phyloP scores from a whole-genome alignment of 1,284 basidiomycete species.

The Boletus holoroseus region DNA sequence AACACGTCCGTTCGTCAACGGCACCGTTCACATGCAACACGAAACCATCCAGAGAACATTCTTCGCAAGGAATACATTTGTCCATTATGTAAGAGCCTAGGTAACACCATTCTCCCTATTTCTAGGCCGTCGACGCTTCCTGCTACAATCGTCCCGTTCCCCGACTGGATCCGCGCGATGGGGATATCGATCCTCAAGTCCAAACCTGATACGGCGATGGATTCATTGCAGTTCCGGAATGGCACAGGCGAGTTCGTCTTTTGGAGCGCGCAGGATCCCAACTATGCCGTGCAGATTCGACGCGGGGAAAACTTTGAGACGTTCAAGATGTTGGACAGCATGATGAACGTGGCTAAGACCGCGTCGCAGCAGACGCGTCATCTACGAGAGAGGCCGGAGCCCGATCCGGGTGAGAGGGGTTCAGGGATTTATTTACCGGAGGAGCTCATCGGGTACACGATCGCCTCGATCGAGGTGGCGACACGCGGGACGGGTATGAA shows the following conservation, averaged over 20 bases:
- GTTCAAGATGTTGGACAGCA: constrained; percentile 72
- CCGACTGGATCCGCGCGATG: constrained; percentile 77
- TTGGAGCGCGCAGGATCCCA: constrained; percentile 74
- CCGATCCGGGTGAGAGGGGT: constrained; percentile 65
- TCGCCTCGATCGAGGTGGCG: constrained; percentile 77
- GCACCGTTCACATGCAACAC: constrained; percentile 84
- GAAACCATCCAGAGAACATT: constrained; percentile 94
- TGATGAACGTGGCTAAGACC: constrained; percentile 64
- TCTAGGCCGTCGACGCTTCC: constrained; percentile 43
- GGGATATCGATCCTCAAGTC: constrained; percentile 78
- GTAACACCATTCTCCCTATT: constrained; percentile 90
- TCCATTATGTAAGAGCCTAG: constrained; percentile 96
- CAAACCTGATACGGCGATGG: constrained; percentile 63
- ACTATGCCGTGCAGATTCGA: constrained; percentile 54
- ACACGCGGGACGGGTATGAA: constrained; percentile 60
- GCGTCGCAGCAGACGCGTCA: constrained; percentile 72
- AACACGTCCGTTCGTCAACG: constrained; percentile 82
- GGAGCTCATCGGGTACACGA: constrained; percentile 85
- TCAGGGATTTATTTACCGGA: constrained; percentile 83
- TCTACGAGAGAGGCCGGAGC: constrained; percentile 68
- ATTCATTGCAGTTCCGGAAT: constrained; percentile 65
- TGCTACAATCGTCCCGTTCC: constrained; percentile 56
- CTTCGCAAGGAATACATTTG: constrained; percentile 94
- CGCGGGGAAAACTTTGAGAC: constrained; percentile 51
- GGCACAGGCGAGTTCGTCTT: constrained; percentile 82